Percentiles rank a stretch among this genome's conserved stretches.
phyloP scores from a whole-genome alignment of 2,329 filamentous ascomycete genomes.

The Eutypella sp. region DNA sequence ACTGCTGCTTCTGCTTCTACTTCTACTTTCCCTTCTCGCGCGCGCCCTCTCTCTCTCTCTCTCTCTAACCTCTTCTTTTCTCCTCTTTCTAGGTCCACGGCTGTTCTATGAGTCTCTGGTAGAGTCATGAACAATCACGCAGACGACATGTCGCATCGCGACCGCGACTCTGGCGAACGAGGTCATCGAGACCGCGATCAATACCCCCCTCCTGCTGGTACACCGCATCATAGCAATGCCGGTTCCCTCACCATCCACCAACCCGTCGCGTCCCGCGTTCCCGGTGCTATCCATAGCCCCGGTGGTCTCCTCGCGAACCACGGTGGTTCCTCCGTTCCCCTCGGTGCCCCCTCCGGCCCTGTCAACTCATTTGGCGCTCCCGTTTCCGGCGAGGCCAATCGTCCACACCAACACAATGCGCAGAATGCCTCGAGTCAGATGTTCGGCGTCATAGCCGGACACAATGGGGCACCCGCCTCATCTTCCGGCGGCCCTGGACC shows the following conservation, averaged over 20 bases:
- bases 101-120: background rate
- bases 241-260: conserved; percentile 91
- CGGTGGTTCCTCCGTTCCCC: conserved; percentile 51
- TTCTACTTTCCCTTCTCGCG: too few relatives aligned
- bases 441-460: conserved; percentile 36
- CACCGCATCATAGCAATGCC: conserved; percentile 80
- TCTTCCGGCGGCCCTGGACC: conserved; percentile 54
- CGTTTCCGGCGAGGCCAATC: conserved; percentile 46
- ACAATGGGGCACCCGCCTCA: conserved; percentile 15
- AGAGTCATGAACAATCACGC: conserved; percentile 29
- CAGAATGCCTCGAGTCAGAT: conserved; percentile 48
- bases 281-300: conserved; percentile 83
- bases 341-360: conserved; percentile 48
- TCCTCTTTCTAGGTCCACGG: too few relatives aligned
- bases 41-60: too few relatives aligned
- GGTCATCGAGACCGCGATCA: conserved; percentile 60
- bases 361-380: conserved; percentile 48
- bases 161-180: conserved; percentile 62
- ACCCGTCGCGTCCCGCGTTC: conserved; percentile 77
- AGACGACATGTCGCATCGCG: conserved; percentile 50
- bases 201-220: conserved; percentile 49
- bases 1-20: too few relatives aligned
- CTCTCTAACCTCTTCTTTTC: too few relatives aligned
- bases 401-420: conserved; percentile 47
- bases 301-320: conserved; percentile 80